Evolutionary conservation across 2,329 filamentous ascomycete genomes (phyloP).

Genomic region (Diaporthe sp.): DNA sequence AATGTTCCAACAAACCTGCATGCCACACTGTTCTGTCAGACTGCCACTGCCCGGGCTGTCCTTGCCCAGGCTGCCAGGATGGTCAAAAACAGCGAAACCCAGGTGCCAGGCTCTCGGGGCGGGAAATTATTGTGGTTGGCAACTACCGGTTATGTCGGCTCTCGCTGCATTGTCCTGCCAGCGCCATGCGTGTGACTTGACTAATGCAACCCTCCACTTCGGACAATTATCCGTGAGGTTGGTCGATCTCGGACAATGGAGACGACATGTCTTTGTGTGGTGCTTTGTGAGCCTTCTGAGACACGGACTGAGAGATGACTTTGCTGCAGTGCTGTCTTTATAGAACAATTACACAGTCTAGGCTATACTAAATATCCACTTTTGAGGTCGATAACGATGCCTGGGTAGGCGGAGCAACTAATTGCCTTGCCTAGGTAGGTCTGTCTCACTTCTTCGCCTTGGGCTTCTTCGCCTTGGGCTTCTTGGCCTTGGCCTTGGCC

Average conservation of each 20-base stretch:
- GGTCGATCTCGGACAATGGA: not conserved
- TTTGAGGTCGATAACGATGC: not conserved
- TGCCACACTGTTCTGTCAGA: not conserved
- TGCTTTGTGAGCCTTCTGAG: not conserved
- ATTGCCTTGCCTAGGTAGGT: not conserved
- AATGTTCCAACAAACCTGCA: not conserved
- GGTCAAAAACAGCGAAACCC: not conserved
- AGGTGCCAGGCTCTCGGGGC: not conserved
- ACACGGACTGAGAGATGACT: not conserved
- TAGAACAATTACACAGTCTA: not conserved
- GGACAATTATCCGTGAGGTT: not conserved
- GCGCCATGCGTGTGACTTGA: not conserved
- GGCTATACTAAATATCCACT: not conserved
- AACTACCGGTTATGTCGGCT: conserved; percentile 10
- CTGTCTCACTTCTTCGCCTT: too few species aligned
- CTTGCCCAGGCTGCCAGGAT: not conserved
- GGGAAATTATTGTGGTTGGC: not conserved
- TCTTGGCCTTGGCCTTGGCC: not conserved
- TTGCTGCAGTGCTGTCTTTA: not conserved
- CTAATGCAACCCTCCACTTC: conserved; percentile 14
- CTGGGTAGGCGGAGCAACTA: not conserved
- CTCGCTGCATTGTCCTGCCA: not conserved
- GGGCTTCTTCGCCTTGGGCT: not conserved
- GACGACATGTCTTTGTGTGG: not conserved
- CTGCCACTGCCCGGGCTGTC: too few species aligned